Base-by-base conservation (phyloP, 495 filamentous ascomycete genomes). In the Aspergillus indologenus region DNA sequence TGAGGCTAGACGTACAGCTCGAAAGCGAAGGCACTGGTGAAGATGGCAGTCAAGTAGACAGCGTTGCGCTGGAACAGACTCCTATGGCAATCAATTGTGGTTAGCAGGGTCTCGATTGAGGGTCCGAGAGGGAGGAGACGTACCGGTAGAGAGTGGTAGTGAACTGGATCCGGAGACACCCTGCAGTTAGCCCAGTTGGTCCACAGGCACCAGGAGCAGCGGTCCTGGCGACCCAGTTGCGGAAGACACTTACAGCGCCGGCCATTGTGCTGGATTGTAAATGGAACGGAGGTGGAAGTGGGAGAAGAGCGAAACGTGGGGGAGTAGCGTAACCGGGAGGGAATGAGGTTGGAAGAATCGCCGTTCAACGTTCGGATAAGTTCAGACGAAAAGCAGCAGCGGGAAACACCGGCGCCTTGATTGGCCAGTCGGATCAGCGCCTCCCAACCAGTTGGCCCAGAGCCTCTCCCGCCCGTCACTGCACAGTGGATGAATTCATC, bases 11-110 rank as follows among this genome's bases (percentile, higher is more conserved):
- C 90, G 57, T 82, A 99, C 95, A 98, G 82, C 80, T 98, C 90
- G 69, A 96, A 93, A 53, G 82, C 90, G 72, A 99, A 99, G 58
- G 92, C 95, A 54, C 83, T 79, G 60, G 76, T 81, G 75, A 99
- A 98, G 67, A 98, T 89, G 40, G 82, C 80, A 52, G 86, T 90
- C 58, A 99, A 81, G 81, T 93, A 96, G 72, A 87, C 79, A 60
- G 82, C 84, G 79, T 99, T 98, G 68, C 80, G 84, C 71, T 88
- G 87, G 80, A 98, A 86, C 65, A 99, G 68, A 68, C 82, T 70
- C 80, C 95, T 98, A 77, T 63, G 75, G 11, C 58, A n/a, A 56
- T 58, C 29, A 47, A 12, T 20, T 19, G 21, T 47, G 11, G 56
- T 71, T 62, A 69, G 69, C 45, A 45, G n/a, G n/a, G n/a, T 54